A percentile compares a stretch with the other conserved stretches of the same genome.
Evolutionary conservation across 345 rosid species (phyloP).

Genomic region (Corymbia maculata): DNA sequence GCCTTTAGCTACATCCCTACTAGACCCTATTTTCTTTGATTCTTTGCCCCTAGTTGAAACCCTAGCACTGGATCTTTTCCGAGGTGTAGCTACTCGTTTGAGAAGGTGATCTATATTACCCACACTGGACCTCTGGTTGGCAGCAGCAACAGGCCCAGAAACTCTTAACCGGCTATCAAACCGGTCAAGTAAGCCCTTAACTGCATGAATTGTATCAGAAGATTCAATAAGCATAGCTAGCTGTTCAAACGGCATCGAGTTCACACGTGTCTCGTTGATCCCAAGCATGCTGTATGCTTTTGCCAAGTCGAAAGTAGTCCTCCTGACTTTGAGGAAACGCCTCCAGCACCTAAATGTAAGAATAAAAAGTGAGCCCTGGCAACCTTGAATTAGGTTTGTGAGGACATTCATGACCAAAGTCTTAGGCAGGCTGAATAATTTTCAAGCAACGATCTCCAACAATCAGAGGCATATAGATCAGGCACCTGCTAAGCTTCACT

Average conservation of each 20-base stretch:
- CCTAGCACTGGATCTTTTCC: slow-evolving; percentile 37
- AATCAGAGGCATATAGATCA: neutral
- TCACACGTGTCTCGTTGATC: slow-evolving; percentile 36
- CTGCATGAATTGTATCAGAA: slow-evolving; percentile 40
- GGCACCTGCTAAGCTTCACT: neutral
- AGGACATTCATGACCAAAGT: neutral
- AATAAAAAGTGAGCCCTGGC: neutral
- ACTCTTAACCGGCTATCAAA: slow-evolving; percentile 64
- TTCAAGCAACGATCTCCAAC: neutral
- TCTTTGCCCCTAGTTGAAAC: slow-evolving; percentile 38
- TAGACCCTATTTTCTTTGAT: slow-evolving; percentile 31
- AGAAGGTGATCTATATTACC: slow-evolving; percentile 89
- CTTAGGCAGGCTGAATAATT: neutral
- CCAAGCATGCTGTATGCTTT: slow-evolving; percentile 57
- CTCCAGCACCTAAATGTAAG: slow-evolving; percentile 73
- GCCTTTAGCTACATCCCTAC: slow-evolving; percentile 27
- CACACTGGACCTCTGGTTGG: slow-evolving; percentile 18
- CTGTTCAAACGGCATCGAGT: slow-evolving; percentile 76
- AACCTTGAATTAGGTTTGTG: neutral
- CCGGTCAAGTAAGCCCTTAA: slow-evolving; percentile 66
- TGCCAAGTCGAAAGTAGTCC: slow-evolving; percentile 66
- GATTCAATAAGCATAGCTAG: slow-evolving; percentile 75
- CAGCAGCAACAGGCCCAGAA: slow-evolving; percentile 27
- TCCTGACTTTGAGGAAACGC: slow-evolving; percentile 48
- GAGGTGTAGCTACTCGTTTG: slow-evolving; percentile 70